Conservation (phyloP, 1,284 basidiomycete genomes). For the Puccinia horiana region DNA sequence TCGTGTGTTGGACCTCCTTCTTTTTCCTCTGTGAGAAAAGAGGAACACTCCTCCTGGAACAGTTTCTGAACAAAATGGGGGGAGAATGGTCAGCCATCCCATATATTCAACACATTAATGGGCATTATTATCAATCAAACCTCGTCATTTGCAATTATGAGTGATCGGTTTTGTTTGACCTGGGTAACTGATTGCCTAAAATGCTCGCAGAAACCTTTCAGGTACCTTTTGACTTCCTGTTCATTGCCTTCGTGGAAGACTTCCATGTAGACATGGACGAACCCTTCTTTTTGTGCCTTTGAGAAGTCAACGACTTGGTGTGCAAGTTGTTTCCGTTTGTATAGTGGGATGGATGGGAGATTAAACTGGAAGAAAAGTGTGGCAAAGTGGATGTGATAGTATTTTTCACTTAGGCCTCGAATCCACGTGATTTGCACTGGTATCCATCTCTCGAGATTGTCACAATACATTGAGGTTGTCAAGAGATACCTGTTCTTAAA, state of each 20-base stretch:
- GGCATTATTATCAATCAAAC: background rate
- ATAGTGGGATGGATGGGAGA: background rate
- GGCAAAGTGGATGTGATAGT: background rate
- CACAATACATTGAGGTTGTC: background rate
- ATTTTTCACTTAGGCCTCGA: background rate
- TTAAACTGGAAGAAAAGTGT: background rate
- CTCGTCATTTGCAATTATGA: background rate
- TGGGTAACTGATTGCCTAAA: background rate
- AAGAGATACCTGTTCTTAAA: background rate
- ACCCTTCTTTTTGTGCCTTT: background rate
- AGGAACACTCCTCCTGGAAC: no score
- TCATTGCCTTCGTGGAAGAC: background rate
- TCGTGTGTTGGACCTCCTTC: background rate
- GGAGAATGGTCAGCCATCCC: no score
- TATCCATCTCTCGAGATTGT: background rate
- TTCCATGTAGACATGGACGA: background rate
- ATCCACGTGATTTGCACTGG: background rate
- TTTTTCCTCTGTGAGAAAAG: background rate
- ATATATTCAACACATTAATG: no score
- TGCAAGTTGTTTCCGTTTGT: background rate
- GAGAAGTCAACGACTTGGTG: background rate
- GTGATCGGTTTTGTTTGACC: background rate
- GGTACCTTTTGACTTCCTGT: background rate
- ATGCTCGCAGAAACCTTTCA: background rate
- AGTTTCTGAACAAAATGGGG: no score